A percentile compares a stretch with the other conserved stretches of the same genome.
phyloP scores from a whole-genome alignment of 108 stramenopile genomes.

The Stephanodiscus minutulus region DNA sequence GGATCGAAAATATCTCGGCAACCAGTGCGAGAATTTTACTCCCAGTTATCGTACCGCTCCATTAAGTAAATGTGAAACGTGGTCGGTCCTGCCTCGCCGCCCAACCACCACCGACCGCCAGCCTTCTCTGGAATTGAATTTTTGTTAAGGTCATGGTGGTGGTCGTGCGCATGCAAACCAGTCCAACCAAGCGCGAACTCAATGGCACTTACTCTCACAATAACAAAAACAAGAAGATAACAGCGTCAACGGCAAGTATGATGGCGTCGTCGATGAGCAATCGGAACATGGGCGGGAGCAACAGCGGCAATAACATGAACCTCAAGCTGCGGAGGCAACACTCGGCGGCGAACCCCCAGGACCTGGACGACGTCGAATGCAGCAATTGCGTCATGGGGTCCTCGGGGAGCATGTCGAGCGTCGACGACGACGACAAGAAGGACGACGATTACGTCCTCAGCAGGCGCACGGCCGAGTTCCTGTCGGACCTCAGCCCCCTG shows the following conservation, averaged over 20 bases:
- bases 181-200: background rate
- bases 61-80: background rate
- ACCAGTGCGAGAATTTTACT: background rate
- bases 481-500: conserved; percentile 27
- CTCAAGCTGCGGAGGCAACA: conserved; percentile 14
- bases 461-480: conserved; percentile 8
- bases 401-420: background rate
- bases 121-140: background rate
- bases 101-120: too few relatives aligned
- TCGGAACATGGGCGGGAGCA: background rate
- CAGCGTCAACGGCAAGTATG: background rate
- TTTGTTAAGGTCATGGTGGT: too few relatives aligned
- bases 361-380: conserved; percentile 16
- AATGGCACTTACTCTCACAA: background rate
- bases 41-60: background rate
- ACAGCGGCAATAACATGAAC: background rate
- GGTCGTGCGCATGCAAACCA: too few relatives aligned
- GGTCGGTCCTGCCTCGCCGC: background rate
- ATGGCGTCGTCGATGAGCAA: background rate
- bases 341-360: conserved; percentile 6
- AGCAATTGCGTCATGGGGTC: background rate
- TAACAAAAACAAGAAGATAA: background rate
- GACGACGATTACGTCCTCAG: conserved; percentile 5
- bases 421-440: conserved; percentile 9
- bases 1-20: too few relatives aligned